Evolutionary conservation across 768 basidiomycete genomes (phyloP), one percentile per base, ranked within the genome.

Genomic region (Mycena sanguinolenta): DNA sequence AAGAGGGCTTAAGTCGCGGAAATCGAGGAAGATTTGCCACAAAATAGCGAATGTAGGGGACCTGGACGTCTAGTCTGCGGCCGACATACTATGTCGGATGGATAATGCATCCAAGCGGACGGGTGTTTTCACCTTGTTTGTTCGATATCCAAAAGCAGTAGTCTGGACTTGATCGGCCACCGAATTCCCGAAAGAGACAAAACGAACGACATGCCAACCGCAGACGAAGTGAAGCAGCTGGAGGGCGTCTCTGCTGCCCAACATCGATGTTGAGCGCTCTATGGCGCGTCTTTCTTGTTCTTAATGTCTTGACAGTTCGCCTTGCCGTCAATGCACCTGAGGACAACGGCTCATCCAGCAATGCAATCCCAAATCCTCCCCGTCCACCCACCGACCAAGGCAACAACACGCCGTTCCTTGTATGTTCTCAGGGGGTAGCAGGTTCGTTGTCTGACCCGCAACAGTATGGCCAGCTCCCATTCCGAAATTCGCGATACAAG

Each of bases 401-500:
- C 10, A 59, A 25, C 10, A 62, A 23, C n/a, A 59, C 42, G 12
- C 65, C 70, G 21, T 71, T 66, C 19, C 27, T 66, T 10, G 70
- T 71, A 54, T 13, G 70, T 59, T 14, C 3, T 27, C 21, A 6
- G 23, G 4, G 25, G 4, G 25, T 3, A 39, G 3, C 53, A 34
- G 30, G 19, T 63, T 32, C 30, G 25, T 34, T 30, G 4, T 38
- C 65, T 67, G 61, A 66, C 61, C 19, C 30, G 14, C n/a, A 30
- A 27, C 19, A 63, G 60, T 67, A 53, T 63, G 54, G 28, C 25
- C 60, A 67, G 57, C 16, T 67, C 23, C 70, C 70, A 10, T 67
- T 63, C 49, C 67, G 67, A 30, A 70, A 67, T 58, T 65, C 75
- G 8, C 73, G 76, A 30, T 80, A 79, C 70, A 80, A 80, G 57